phyloP scores from a whole-genome alignment of 129 eudicot species.

The Deinandra increscens region DNA sequence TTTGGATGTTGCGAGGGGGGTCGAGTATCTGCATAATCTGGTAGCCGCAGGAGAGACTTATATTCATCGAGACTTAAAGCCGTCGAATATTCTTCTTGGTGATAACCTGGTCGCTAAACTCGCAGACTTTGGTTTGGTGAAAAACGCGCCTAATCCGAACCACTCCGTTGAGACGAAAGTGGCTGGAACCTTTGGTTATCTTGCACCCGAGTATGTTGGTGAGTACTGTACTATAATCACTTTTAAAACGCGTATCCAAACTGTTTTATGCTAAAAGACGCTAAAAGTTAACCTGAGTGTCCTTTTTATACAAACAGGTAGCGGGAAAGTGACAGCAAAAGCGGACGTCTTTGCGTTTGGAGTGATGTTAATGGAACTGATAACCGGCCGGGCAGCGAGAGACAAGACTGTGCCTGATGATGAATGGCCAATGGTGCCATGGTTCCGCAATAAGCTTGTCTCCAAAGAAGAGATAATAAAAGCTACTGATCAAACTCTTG shows the following conservation, averaged over 20 bases:
- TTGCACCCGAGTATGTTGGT: conserved; percentile 20
- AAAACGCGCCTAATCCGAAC: conserved; percentile 8
- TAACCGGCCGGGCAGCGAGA: conserved; percentile 9
- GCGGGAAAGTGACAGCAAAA: conserved; percentile 21
- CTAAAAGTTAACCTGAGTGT: not conserved
- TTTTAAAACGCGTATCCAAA: not conserved
- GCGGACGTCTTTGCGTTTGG: conserved; percentile 25
- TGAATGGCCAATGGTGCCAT: conserved; percentile 11
- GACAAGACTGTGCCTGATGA: conserved; percentile 6
- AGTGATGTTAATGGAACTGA: conserved; percentile 12
- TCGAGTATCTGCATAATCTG: conserved; percentile 15
- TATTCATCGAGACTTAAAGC: conserved; percentile 22
- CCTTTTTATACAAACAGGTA: conserved; percentile 11
- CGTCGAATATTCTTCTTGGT: conserved; percentile 25
- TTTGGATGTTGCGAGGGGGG: conserved; percentile 21
- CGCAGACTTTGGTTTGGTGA: conserved; percentile 21
- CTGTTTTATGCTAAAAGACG: not conserved
- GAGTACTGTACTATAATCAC: not conserved
- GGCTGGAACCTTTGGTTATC: conserved; percentile 25
- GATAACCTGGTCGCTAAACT: conserved; percentile 17
- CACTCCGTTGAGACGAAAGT: conserved; percentile 6
- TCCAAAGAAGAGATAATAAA: conserved; percentile 6
- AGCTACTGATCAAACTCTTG: not conserved
- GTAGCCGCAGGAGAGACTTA: conserved; percentile 13
- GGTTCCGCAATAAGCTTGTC: not conserved